phyloP scores from a whole-genome alignment of 2,329 filamentous ascomycete genomes.

The Curvularia eragrostidis region DNA sequence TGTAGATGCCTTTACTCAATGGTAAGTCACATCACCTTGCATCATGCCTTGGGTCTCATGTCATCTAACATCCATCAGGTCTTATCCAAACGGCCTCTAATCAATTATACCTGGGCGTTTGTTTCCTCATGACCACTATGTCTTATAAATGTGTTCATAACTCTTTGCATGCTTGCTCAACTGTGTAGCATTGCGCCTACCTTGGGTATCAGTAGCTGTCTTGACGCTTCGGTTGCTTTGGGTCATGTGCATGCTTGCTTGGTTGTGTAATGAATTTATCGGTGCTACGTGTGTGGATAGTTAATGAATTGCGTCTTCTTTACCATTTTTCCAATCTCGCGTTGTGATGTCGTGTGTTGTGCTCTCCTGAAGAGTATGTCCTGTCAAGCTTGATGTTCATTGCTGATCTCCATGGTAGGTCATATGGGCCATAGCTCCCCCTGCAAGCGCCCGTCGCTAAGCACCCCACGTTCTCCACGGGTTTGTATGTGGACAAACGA shows the following conservation, averaged over 20 bases:
- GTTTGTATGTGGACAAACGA: neutral
- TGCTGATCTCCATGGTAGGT: neutral
- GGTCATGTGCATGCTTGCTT: constrained; percentile 28
- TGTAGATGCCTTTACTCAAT: constrained; percentile 57
- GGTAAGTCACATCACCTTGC: constrained; percentile 28
- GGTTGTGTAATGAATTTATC: constrained; percentile 37
- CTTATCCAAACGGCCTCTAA: constrained; percentile 39
- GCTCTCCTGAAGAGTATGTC: neutral
- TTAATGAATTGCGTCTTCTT: constrained; percentile 45
- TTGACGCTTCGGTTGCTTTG: constrained; percentile 20
- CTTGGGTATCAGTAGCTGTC: constrained; percentile 25
- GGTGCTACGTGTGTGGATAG: constrained; percentile 48
- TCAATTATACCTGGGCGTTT: constrained; percentile 44
- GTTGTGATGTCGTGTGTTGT: constrained; percentile 4
- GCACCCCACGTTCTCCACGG: neutral
- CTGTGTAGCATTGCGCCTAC: constrained; percentile 25
- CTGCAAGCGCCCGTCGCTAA: neutral
- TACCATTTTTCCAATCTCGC: constrained; percentile 3
- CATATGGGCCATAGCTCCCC: neutral
- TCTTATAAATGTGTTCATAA: constrained; percentile 50
- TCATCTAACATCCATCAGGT: constrained; percentile 31
- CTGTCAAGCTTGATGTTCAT: neutral
- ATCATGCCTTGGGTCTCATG: neutral
- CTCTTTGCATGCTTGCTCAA: constrained; percentile 40
- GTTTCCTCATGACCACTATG: constrained; percentile 38